Evolutionary conservation across 1,139 yeast genomes (phyloP).

Genomic region (Petasospora fabianii): DNA sequence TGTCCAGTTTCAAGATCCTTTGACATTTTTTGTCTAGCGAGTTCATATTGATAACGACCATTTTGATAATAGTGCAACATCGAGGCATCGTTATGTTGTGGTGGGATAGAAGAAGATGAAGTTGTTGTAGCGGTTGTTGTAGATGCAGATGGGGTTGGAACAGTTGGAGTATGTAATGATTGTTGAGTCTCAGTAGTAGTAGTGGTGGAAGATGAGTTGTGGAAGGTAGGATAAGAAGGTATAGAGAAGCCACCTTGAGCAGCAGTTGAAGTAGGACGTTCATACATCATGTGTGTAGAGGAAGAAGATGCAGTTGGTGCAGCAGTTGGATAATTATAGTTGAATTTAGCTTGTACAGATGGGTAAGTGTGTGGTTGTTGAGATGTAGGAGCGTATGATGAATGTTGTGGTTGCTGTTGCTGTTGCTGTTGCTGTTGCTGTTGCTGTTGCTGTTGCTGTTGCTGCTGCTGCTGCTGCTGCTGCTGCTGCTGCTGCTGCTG

Average conservation of each 20-base stretch:
- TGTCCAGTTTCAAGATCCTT: conserved; percentile 19
- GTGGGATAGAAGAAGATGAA: too few species aligned
- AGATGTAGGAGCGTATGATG: neutral
- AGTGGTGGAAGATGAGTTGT: neutral
- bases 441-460: too few species aligned
- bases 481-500: too few species aligned
- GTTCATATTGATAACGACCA: conserved; percentile 21
- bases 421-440: too few species aligned
- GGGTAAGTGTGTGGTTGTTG: too few species aligned
- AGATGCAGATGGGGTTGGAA: too few species aligned
- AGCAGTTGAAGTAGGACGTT: neutral
- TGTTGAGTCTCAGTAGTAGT: too few species aligned
- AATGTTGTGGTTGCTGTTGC: neutral
- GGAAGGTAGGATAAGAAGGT: neutral
- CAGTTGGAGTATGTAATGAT: too few species aligned
- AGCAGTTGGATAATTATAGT: neutral
- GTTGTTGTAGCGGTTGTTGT: neutral
- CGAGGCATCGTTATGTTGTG: neutral
- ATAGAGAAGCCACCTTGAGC: neutral
- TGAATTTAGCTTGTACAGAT: too few species aligned
- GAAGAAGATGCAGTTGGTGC: neutral
- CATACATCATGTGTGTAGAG: neutral
- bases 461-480: too few species aligned
- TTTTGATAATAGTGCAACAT: conserved; percentile 16
- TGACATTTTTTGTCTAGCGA: conserved; percentile 14